Percentiles rank a stretch among this genome's conserved stretches.
Evolutionary conservation across 2,329 filamentous ascomycete genomes (phyloP).

Genomic region (Phyllosticta ampelicida): DNA sequence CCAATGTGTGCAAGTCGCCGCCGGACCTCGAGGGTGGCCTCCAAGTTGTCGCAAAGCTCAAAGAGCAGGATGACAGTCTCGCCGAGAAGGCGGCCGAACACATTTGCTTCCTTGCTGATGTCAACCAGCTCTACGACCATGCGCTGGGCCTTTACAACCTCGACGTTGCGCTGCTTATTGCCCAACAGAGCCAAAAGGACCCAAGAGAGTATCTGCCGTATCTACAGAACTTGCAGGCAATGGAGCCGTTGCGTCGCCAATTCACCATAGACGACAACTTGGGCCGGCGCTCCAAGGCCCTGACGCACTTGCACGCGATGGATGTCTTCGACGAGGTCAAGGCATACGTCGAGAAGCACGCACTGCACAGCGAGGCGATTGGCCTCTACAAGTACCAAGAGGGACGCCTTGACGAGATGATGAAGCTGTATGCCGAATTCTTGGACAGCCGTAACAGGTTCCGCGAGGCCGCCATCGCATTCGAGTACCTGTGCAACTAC

Average conservation of each 20-base stretch:
- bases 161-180: conserved; percentile 78
- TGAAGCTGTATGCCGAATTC: conserved; percentile 65
- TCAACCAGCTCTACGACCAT: conserved; percentile 83
- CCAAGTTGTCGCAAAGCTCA: conserved; percentile 62
- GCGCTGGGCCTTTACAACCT: conserved; percentile 86
- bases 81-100: conserved; percentile 89
- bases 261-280: conserved; percentile 89
- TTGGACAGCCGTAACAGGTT: conserved; percentile 66
- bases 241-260: conserved; percentile 57
- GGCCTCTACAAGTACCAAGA: conserved; percentile 74
- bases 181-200: conserved; percentile 92
- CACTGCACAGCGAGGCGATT: conserved; percentile 67
- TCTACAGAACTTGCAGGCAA: conserved; percentile 71
- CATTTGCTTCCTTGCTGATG: conserved; percentile 93
- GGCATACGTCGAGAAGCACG: conserved; percentile 66
- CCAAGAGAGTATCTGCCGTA: conserved; percentile 93
- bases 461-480: conserved; percentile 80
- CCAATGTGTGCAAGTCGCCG: conserved; percentile 85
- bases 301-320: conserved; percentile 63
- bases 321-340: conserved; percentile 68
- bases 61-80: conserved; percentile 50
- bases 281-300: conserved; percentile 62
- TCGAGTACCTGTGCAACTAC: conserved; percentile 74
- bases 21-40: conserved; percentile 83
- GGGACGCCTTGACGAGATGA: conserved; percentile 55